phyloP scores from a whole-genome alignment of 2,329 filamentous ascomycete genomes.

The Microcyclosporella mali region DNA sequence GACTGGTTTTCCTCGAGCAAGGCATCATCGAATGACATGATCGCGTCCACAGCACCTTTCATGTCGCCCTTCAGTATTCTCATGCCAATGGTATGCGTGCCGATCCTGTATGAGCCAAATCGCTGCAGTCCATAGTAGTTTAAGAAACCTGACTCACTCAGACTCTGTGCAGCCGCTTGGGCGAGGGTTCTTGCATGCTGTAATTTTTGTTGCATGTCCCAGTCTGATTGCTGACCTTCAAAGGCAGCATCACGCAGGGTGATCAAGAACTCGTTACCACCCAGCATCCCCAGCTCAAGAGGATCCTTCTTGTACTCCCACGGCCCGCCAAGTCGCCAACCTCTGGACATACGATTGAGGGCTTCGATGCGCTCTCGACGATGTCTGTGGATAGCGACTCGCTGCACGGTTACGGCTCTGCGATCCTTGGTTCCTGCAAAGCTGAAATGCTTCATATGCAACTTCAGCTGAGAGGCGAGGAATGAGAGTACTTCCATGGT shows the following conservation, averaged over 20 bases:
- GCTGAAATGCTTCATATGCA: slow-evolving; percentile 61
- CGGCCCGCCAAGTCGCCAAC: slow-evolving; percentile 62
- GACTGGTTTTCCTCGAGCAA: slow-evolving; percentile 43
- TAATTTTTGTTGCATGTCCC: slow-evolving; percentile 29
- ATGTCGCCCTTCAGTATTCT: slow-evolving; percentile 79
- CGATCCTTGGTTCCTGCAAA: slow-evolving; percentile 92
- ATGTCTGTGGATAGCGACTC: slow-evolving; percentile 62
- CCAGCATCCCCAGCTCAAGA: slow-evolving; percentile 74
- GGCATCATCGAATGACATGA: slow-evolving; percentile 66
- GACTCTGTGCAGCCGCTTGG: slow-evolving; percentile 56
- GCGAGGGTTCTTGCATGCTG: slow-evolving; percentile 49
- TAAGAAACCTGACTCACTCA: slow-evolving; percentile 74
- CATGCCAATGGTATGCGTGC: slow-evolving; percentile 78
- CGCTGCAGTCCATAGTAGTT: slow-evolving; percentile 98
- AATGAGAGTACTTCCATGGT: slow-evolving; percentile 85
- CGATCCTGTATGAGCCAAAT: slow-evolving; percentile 80
- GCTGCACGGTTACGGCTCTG: slow-evolving; percentile 77
- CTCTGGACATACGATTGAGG: slow-evolving; percentile 56
- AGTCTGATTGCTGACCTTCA: slow-evolving; percentile 36
- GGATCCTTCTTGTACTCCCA: slow-evolving; percentile 68
- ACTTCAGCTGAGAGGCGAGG: slow-evolving; percentile 65
- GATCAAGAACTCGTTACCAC: slow-evolving; percentile 88
- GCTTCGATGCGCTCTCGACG: slow-evolving; percentile 58
- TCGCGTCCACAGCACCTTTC: slow-evolving; percentile 68
- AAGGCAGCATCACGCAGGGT: slow-evolving; percentile 80